Base-by-base conservation (phyloP, 2,329 filamentous ascomycete species). In the Fusarium duplospermum region DNA sequence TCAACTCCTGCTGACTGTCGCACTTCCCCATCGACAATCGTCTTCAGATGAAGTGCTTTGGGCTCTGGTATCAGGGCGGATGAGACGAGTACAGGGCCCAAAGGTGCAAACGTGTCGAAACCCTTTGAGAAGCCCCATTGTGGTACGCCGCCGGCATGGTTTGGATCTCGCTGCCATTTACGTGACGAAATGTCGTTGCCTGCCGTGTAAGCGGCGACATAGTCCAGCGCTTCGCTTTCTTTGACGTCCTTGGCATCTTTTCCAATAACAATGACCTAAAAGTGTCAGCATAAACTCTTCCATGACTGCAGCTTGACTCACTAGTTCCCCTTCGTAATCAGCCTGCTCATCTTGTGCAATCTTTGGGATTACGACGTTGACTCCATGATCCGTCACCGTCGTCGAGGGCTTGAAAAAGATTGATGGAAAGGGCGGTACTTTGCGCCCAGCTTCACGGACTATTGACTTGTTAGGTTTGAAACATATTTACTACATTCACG, bases 101-200 rank as follows among this genome's bases (percentile, higher is more conserved):
- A 65, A 0, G 89, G 89, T 0, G 87, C 86, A 71, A 83, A 90
- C 0, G 84, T 88, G 71, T 91, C 88, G 63, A 90, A 90, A 0
- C 87, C 86, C 72, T 90, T 90, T 18, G 83, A 85, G 71, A 89
- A 90, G 0, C 86, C 84, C 86, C 87, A 90, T 75, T 91, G 89
- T 0, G 88, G 88, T 0, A 90, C 86, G 0, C 80, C 83, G 0
- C 88, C 88, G 0, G 88, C 88, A 3, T 85, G 80, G 0, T 78
- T 78, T 0, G 86, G 85, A 22, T 89, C 85, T 4, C 86, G 80
- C 71, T 91, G 89, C 36, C 86, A 80, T 69, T 88, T 88, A 0
- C 89, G 84, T 0, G 85, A 84, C 0, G 86, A 87, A 1, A 91
- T 82, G 71, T 91, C 89, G 71, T 91, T 91, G 33, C 87, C 87